Percentiles rank a stretch among this genome's conserved stretches.
Conservation (phyloP, 495 filamentous ascomycete species). For the Cetradonia linearis region DNA sequence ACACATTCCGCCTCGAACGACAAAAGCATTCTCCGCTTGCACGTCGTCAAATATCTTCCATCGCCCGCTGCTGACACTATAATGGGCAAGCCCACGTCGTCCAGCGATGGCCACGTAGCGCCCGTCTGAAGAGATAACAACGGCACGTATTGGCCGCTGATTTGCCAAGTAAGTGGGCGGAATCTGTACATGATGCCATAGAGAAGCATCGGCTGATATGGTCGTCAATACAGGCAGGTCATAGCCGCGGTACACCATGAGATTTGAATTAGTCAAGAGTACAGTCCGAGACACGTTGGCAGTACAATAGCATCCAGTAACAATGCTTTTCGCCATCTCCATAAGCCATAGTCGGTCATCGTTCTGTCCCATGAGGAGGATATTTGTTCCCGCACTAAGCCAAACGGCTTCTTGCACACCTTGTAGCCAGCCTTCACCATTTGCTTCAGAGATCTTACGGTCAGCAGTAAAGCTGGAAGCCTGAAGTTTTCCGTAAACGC, state of each 20-base stretch:
- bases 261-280: constrained; percentile 71
- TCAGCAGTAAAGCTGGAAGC: constrained; percentile 72
- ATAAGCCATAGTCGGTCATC: constrained; percentile 77
- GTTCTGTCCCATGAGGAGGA: constrained; percentile 57
- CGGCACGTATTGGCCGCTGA: constrained; percentile 85
- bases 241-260: constrained; percentile 89
- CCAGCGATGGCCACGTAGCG: constrained; percentile 93
- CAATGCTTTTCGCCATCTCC: constrained; percentile 84
- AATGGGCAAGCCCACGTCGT: constrained; percentile 85
- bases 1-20: constrained; percentile 91
- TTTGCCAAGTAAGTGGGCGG: constrained; percentile 73
- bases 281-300: constrained; percentile 82
- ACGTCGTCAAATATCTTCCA: constrained; percentile 91
- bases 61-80: constrained; percentile 84
- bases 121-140: constrained; percentile 80
- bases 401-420: constrained; percentile 69
- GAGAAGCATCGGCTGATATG: constrained; percentile 80
- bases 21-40: constrained; percentile 75
- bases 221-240: constrained; percentile 81
- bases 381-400: constrained; percentile 78
- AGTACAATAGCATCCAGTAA: constrained; percentile 80
- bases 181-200: constrained; percentile 88
- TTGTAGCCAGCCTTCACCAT: constrained; percentile 68
- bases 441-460: constrained; percentile 47
- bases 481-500: constrained; percentile 85